Evolutionary conservation across 306 rosid species (phyloP), one percentile per base, ranked within the genome.

Genomic region (Malus orientalis): DNA sequence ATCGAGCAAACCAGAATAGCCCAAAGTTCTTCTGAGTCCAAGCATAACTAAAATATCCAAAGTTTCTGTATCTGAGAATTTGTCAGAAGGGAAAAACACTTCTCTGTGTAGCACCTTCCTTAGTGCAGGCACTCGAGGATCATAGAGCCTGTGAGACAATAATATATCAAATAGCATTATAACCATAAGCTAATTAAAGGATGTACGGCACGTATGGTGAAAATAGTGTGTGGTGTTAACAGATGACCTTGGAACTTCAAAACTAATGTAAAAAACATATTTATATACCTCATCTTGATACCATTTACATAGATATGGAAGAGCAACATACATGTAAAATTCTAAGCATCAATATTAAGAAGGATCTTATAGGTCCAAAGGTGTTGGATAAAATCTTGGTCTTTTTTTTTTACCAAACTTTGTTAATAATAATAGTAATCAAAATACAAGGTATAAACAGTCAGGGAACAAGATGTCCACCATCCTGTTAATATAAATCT

Each of bases 1-100:
- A 84, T 94, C 98, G 65, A 94, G 89, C 76, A 94, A 88, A 74
- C 98, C 97, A 90, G 91, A 84, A 80, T 85, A 90, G 32, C 95
- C 93, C 83, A 94, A 85, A 80, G 93, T 86, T 84, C 76, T 90
- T 80, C 94, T 81, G 61, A 94, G 96, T 69, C 98, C 98, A 84
- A 94, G 89, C 78, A 76, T 85, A 76, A 88, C 88, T 82, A 94
- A 83, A 81, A 83, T 84, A 64, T 94, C 98, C 88, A 94, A 78
- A 83, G 83, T 80, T 76, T 83, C 92, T 32, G 87, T 77, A 79
- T 83, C 96, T 59, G 78, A 85, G 84, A 94, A 94, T 49, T 61
- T 85, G 16, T 89, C 95, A 73, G 97, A 90, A 25, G 98, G 98
- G 67, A 92, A 94, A 83, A 87, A 92, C 75, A 76, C 88, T 82